Evolutionary conservation across 208 protist species (phyloP), one percentile per base, ranked within the genome.

Genomic region (Leishmania braziliensis): DNA sequence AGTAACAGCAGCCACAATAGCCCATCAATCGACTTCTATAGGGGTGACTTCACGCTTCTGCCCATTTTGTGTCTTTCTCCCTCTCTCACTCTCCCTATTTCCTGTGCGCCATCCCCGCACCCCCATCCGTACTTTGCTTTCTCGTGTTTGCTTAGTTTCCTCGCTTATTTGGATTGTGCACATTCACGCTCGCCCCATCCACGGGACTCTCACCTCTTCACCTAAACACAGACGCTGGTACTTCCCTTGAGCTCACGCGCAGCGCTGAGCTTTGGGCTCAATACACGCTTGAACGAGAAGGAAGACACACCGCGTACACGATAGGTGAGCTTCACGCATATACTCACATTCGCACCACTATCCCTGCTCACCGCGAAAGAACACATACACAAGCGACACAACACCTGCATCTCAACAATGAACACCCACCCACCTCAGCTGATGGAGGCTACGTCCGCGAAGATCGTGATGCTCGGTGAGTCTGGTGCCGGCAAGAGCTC

Each of bases 391-490:
- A 33, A 48, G 12, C 8, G 36, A 46, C 23, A 29, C 12, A 10
- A 39, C 36, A n/a, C 14, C 36, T 26, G 33, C 43, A 33, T 29
- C 68, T 36, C 18, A 20, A 73, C 39, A 33, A 79, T 88, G 78
- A 82, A 82, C 29, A 50, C 77, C 23, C 72, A 76, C 14, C 65
- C 73, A 77, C 68, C 78, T 10, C 79, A 82, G 74, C 68, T 84
- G 71, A 83, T 87, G 77, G 88, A 93, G 60, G 83, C 84, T 2
- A 86, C 83, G 29, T 91, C 88, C 29, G 92, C 92, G 43, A 98
- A 98, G 87, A 91, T 97, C 69, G 94, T 98, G 53, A 86, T 98
- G 39, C 88, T 98, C 39, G 96, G 96, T 14, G 96, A 98, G 75
- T 96, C 91, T 29, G 91, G 89, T 18, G 93, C 97, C 14, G 96